Evolutionary conservation across 2,329 filamentous ascomycete species (phyloP).

Genomic region (Knoxdaviesia proteae): DNA sequence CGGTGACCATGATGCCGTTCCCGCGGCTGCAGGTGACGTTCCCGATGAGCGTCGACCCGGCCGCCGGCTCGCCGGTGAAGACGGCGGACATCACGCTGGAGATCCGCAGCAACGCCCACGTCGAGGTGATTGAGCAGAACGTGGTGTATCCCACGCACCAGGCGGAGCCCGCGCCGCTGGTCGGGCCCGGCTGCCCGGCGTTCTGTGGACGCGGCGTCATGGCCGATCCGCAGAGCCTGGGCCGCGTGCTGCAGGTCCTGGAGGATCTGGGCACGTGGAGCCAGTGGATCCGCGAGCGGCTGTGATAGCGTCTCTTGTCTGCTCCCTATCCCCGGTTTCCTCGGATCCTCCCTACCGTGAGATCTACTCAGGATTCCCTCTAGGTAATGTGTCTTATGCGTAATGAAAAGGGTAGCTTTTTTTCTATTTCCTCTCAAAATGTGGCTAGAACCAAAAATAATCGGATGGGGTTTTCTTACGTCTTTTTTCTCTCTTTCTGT

Average conservation of each 20-base stretch:
- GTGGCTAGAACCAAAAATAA: too few species aligned
- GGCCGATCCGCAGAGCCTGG: conserved; percentile 16
- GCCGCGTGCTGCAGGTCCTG: conserved; percentile 22
- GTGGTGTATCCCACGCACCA: conserved; percentile 13
- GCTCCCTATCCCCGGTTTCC: too few species aligned
- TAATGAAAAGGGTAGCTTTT: too few species aligned
- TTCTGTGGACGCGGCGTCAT: not conserved
- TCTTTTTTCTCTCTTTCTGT: too few species aligned
- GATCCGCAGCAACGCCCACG: conserved; percentile 35
- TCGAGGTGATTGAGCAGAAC: conserved; percentile 39
- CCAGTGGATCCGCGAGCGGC: conserved; percentile 26
- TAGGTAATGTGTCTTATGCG: too few species aligned
- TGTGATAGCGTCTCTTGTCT: conserved; percentile 4
- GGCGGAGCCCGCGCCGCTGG: not conserved
- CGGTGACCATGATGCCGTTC: conserved; percentile 26
- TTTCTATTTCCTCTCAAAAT: too few species aligned
- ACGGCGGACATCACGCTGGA: conserved; percentile 25
- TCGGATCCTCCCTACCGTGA: too few species aligned
- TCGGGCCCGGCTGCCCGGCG: too few species aligned
- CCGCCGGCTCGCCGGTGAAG: not conserved
- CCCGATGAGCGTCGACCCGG: conserved; percentile 13
- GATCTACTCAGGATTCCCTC: too few species aligned
- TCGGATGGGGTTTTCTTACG: too few species aligned
- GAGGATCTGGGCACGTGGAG: conserved; percentile 32
- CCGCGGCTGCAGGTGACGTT: conserved; percentile 32